Evolutionary conservation across 257 asterid genomes (phyloP).

Genomic region (Solanum pennellii): DNA sequence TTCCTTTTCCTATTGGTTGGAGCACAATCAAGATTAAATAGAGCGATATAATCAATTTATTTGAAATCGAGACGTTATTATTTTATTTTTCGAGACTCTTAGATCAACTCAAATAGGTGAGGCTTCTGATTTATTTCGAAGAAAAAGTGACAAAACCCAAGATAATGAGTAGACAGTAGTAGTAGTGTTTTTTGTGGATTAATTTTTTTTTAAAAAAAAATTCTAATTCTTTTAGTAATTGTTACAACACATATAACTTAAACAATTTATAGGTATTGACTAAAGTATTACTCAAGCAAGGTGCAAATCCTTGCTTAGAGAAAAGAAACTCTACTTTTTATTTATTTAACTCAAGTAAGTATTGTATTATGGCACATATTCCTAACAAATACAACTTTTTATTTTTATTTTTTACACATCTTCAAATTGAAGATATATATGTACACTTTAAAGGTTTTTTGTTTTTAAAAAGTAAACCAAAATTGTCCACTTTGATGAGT

Average conservation of each 20-base stretch:
- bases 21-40: not conserved
- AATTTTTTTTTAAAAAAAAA: too few species aligned
- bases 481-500: not conserved
- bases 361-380: not conserved
- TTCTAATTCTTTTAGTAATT: not conserved
- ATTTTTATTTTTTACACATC: not conserved
- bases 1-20: not conserved
- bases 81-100: not conserved
- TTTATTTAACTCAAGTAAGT: not conserved
- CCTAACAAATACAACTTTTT: not conserved
- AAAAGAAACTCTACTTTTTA: not conserved
- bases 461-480: not conserved
- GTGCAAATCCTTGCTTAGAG: not conserved
- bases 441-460: not conserved
- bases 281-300: not conserved
- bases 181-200: not conserved
- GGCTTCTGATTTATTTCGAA: not conserved
- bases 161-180: not conserved
- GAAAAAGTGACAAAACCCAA: not conserved
- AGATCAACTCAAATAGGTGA: not conserved
- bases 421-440: not conserved
- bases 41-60: not conserved
- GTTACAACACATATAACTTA: not conserved
- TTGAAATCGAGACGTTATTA: not conserved
- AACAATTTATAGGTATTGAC: not conserved